phyloP scores from a whole-genome alignment of 1,284 basidiomycete species.

The Microbotryum intermedium region DNA sequence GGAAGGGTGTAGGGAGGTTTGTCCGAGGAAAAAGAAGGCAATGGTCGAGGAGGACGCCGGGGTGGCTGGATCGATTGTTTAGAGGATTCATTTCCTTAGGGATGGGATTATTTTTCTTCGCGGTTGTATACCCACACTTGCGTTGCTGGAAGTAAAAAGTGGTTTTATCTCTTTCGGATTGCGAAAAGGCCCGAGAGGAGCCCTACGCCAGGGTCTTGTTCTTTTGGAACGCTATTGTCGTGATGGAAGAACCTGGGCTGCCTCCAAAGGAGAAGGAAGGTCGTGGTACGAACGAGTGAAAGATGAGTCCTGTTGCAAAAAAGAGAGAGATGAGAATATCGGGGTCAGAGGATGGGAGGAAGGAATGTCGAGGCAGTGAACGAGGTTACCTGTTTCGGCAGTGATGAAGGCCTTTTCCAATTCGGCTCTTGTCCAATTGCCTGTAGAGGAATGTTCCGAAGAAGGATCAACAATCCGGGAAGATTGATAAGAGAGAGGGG shows the following conservation, averaged over 20 bases:
- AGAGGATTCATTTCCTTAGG: no score
- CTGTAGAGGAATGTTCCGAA: constrained; percentile 48
- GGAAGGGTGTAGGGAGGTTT: neutral
- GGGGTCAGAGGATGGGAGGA: neutral
- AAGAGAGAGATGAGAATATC: neutral
- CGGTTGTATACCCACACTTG: no score
- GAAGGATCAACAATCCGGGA: neutral
- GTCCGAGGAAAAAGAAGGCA: no score
- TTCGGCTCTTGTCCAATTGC: constrained; percentile 83
- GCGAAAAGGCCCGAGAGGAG: no score
- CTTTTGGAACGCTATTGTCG: constrained; percentile 64
- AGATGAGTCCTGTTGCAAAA: constrained; percentile 21
- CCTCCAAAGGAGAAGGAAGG: constrained; percentile 68
- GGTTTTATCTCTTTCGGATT: no score
- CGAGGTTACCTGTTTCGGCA: constrained; percentile 52
- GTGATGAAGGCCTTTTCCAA: constrained; percentile 53
- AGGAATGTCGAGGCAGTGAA: constrained; percentile 35
- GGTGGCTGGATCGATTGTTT: no score
- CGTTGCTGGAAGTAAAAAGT: no score
- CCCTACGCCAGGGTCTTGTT: neutral
- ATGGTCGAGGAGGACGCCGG: no score
- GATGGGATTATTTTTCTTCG: no score
- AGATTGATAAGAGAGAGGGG: neutral
- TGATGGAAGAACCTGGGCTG: constrained; percentile 58
- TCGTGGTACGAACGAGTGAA: constrained; percentile 61